Evolutionary conservation across 139 green algal species (phyloP), one percentile per base, ranked within the genome.

Genomic region (Nannochloris sp.): DNA sequence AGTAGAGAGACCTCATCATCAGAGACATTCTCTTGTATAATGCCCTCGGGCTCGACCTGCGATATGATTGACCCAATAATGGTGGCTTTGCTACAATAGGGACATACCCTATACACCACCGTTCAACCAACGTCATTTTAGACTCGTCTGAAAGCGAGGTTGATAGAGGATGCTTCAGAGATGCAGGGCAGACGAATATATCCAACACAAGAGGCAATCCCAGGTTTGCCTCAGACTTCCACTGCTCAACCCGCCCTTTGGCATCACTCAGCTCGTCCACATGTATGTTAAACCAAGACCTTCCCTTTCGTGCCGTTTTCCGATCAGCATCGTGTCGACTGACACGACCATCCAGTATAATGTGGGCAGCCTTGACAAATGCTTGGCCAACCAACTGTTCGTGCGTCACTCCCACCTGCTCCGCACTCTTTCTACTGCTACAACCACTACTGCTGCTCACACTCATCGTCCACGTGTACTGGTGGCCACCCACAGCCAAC

Each of bases 1-100:
- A 81, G 75, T 80, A 87, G 31, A 92, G 70, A 2, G 85, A 82
- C 23, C 85, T 74, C 10, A 90, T 46, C 51, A 87, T 65, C 40
- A 92, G 68, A 28, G 80, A 67, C 31, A 83, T 66, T 36, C 77
- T 72, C 61, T 85, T 85, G 63, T 85, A 85, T 8, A 85, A 63
- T 1, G 59, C 62, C 10, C 56, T 36, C 5, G 79, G 77, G 43
- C 75, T 76, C 49, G 79, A 62, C 17, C 69, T 40, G 33, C 33
- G 33, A 40, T 40, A 40, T 40, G 33, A 40, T 40, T 40, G 33
- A 9, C 33, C 33, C 33, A 40, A 40, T 13, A 40, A 8, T 40
- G 33, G 33, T 40, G 33, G 33, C 33, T 40, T 40, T 13, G 33
- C 33, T 12, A 40, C 33, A 40, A 40, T 40, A 49, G 20, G 62